Conservation (phyloP, 2,329 filamentous ascomycete genomes). For the Pseudopyrenochaeta lycopersici region DNA sequence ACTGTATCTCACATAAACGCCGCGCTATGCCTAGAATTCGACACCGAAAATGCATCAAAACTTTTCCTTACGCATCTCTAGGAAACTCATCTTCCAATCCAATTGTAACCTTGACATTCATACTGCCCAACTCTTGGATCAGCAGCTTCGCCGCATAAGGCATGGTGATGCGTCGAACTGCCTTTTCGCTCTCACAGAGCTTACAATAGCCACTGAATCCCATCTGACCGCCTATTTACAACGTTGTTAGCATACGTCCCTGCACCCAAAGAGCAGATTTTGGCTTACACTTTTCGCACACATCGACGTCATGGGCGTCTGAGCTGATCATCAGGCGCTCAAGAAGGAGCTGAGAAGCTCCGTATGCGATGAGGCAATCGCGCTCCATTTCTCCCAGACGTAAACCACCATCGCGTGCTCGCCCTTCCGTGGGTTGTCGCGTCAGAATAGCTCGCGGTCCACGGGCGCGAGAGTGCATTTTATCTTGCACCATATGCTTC, state of each 20-base stretch:
- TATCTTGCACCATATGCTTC: constrained; percentile 99
- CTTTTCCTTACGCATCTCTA: neutral
- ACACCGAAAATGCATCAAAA: neutral
- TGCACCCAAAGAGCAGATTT: too few relatives aligned
- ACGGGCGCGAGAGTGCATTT: constrained; percentile 95
- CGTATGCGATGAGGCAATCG: constrained; percentile 97
- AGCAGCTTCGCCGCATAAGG: constrained; percentile 96
- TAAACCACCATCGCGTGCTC: constrained; percentile 89
- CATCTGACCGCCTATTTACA: constrained; percentile 73
- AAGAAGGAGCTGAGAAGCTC: constrained; percentile 87
- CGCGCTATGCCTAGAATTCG: constrained; percentile 22
- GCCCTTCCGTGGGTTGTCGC: constrained; percentile 93
- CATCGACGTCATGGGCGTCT: constrained; percentile 89
- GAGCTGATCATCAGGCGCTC: constrained; percentile 95
- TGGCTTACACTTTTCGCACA: constrained; percentile 80
- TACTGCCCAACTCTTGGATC: constrained; percentile 94
- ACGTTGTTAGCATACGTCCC: neutral
- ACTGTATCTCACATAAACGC: constrained; percentile 9
- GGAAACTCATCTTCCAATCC: constrained; percentile 96
- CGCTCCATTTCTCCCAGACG: constrained; percentile 98
- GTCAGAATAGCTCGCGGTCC: constrained; percentile 93
- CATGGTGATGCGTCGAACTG: constrained; percentile 92
- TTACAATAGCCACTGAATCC: constrained; percentile 96
- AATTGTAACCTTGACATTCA: constrained; percentile 96
- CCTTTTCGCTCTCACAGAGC: constrained; percentile 84